Evolutionary conservation across 202 grass and related monocot species (phyloP).

Genomic region (Cymbopogon flexuosus): DNA sequence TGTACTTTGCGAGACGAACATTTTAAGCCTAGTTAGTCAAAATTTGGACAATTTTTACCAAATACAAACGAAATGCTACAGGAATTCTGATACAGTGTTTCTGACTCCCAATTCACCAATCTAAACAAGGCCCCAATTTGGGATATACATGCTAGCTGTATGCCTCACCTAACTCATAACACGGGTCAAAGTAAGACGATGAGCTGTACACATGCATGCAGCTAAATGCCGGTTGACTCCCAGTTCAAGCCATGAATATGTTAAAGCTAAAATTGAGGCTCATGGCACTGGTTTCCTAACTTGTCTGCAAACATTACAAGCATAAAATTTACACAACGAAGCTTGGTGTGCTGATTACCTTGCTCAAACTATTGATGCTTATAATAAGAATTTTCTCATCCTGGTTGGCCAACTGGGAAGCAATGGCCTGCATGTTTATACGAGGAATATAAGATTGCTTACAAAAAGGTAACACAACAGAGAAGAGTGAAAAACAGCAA

Average conservation of each 20-base stretch:
- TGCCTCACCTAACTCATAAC: constrained; percentile 10
- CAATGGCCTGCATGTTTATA: constrained; percentile 50
- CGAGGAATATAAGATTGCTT: not conserved
- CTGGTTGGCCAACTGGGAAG: constrained; percentile 48
- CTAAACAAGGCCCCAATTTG: no score
- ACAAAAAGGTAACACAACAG: not conserved
- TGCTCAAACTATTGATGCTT: constrained; percentile 74
- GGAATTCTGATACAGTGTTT: no score
- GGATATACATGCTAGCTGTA: not conserved
- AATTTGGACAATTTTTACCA: no score
- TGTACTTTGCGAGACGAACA: no score
- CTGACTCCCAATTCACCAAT: no score
- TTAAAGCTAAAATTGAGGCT: not conserved
- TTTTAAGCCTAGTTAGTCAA: no score
- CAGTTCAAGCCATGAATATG: not conserved
- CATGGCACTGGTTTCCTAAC: not conserved
- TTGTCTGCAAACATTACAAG: not conserved
- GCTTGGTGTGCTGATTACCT: constrained; percentile 40
- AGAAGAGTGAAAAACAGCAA: not conserved
- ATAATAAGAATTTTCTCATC: constrained; percentile 75
- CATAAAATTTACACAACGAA: not conserved
- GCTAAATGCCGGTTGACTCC: not conserved
- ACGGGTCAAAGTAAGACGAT: not conserved
- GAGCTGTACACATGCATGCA: not conserved
- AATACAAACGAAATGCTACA: no score